Evolutionary conservation across 2,329 filamentous ascomycete species (phyloP), one percentile per base, ranked within the genome.

Genomic region (Acarospora socialis): DNA sequence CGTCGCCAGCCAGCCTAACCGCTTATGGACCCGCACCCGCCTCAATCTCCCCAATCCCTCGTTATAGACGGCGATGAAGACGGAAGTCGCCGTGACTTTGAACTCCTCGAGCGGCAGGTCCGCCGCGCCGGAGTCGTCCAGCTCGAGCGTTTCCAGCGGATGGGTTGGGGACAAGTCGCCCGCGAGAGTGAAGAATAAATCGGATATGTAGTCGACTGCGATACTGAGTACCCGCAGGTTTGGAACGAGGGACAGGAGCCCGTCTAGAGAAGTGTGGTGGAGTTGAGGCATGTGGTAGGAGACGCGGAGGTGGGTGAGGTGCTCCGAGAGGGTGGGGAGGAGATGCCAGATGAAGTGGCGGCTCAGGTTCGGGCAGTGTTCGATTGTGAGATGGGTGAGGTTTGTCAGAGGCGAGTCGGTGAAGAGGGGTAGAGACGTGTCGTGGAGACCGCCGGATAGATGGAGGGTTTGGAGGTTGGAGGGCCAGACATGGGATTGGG

Each of bases 141-240:
- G 47, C 10, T 56, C 53, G 6, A 64, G 48, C 0, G 34, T 44
- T 20, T 53, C 46, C 2, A 64, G 43, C 2, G 56, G 49, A 15
- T 52, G 50, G 4, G 49, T 36, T 17, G 33, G 32, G 22, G 29
- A 29, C 28, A 15, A 29, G 32, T 27, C 34, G 15, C 14, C n/a
- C 12, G 27, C 20, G 34, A 43, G 39, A 23, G 53, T 56, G 40
- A 64, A 60, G 24, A 56, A 38, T 6, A 48, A 42, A 3, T 47
- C 47, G n/a, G 50, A 57, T 31, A 66, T 57, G 46, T 63, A 65
- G 38, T 65, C 61, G 7, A 62, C 49, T 14, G 58, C 55, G 26
- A 65, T 48, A 38, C 53, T 57, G 1, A 66, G 53, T 14, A 40
- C 38, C 2, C 44, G 45, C 2, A 65, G 44, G 4, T 51, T 41